Evolutionary conservation across 2,329 filamentous ascomycete species (phyloP), one percentile per base, ranked within the genome.

Genomic region (Paraconiothyrium sp.): DNA sequence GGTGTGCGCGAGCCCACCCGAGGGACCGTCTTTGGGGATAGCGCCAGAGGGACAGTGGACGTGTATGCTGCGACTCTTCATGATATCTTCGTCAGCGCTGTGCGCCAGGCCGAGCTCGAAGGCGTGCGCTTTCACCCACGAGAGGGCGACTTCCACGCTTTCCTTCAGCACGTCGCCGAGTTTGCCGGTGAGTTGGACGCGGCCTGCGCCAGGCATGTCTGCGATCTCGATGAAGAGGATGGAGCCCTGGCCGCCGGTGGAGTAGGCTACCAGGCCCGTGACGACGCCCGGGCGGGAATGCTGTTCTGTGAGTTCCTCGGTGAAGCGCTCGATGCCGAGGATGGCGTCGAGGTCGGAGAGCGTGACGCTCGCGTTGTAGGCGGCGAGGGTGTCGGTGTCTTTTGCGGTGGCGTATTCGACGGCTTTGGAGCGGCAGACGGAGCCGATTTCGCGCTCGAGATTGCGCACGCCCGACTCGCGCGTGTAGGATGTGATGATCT

Each of bases 171-270:
- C 95, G 70, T 97, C 94, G 66, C 95, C 95, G 7, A 99, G 88
- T 78, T 97, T 98, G 64, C 95, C 95, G 1, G 95, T 99, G 30
- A 99, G 88, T 80, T 98, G 95, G 39, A 99, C 93, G 57, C 91
- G 90, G 37, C 95, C 95, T 59, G 88, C 90, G 47, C 95, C 95
- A 0, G 95, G 95, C 93, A 98, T 98, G 75, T 97, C 94, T 11
- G 94, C 93, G 48, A 97, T 93, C 80, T 99, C 95, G 71, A 99
- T 99, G 84, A 99, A 99, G 59, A 99, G 86, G 72, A 99, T 99
- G 75, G 92, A 94, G 65, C 95, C 95, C 77, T 97, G 94, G 51
- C 93, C 93, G 54, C 95, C 94, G 4, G 90, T 91, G 73, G 90
- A 93, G 82, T 97, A 99, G 9, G 95, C 95, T 16, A 99, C 95